phyloP scores from a whole-genome alignment of 192 early-diverging fungal genomes.

The Rhizoclosmatium globosum region DNA sequence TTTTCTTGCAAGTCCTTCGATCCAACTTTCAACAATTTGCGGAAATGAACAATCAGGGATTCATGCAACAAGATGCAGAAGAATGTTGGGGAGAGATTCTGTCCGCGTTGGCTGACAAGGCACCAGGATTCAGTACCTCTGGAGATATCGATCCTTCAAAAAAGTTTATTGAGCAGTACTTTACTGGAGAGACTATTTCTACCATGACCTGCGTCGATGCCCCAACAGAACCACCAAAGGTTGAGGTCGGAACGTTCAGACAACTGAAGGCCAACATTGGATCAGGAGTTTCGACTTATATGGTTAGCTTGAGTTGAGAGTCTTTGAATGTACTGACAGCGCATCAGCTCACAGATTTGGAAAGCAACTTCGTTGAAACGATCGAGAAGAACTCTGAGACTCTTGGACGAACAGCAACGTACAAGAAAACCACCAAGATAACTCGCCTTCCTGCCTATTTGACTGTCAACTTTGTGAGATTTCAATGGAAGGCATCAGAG shows the following conservation, averaged over 20 bases:
- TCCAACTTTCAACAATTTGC: slow-evolving; percentile 87
- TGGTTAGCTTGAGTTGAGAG: slow-evolving; percentile 50
- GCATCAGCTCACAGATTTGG: slow-evolving; percentile 24
- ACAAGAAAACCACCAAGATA: slow-evolving; percentile 78
- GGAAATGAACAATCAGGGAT: slow-evolving; percentile 74
- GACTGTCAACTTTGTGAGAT: slow-evolving; percentile 90
- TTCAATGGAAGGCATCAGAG: slow-evolving; percentile 92
- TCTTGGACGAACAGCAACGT: slow-evolving; percentile 80
- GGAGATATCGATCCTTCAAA: slow-evolving; percentile 47
- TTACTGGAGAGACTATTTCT: slow-evolving; percentile 67
- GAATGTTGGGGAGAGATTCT: slow-evolving; percentile 95
- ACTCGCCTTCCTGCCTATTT: slow-evolving; percentile 89
- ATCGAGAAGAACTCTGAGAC: slow-evolving; percentile 91
- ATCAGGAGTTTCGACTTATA: slow-evolving; percentile 75
- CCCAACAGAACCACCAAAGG: slow-evolving; percentile 71
- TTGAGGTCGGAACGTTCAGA: slow-evolving; percentile 73
- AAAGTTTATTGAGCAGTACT: slow-evolving; percentile 82
- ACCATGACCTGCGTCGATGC: slow-evolving; percentile 78
- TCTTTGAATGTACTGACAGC: slow-evolving; percentile 46
- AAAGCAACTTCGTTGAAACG: slow-evolving; percentile 72
- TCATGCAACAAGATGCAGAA: slow-evolving; percentile 97
- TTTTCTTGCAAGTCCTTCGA: slow-evolving; percentile 65
- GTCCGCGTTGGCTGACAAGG: slow-evolving; percentile 69
- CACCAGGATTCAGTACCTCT: slow-evolving; percentile 53
- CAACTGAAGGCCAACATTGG: slow-evolving; percentile 77